A percentile compares a stretch with the other conserved stretches of the same genome.
phyloP scores from a whole-genome alignment of 768 basidiomycete genomes.

The Thelephora aurantiotincta region DNA sequence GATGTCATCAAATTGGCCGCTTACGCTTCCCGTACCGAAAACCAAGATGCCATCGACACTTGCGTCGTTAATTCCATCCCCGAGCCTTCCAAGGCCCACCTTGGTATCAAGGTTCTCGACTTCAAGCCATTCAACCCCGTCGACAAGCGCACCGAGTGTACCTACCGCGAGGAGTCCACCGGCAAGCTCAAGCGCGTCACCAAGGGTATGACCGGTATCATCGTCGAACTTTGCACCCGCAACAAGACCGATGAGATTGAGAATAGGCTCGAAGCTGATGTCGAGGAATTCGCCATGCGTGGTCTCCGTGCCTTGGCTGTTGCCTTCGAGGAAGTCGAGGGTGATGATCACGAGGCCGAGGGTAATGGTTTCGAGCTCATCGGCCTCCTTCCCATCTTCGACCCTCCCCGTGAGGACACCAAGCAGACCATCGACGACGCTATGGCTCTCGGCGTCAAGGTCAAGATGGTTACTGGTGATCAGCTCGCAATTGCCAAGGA shows the following conservation, averaged over 20 bases:
- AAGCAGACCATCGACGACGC: slow-evolving; percentile 99
- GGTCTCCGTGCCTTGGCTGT: slow-evolving; percentile 97
- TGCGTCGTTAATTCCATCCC: slow-evolving; percentile 75
- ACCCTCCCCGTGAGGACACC: slow-evolving; percentile 95
- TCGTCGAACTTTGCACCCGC: slow-evolving; percentile 92
- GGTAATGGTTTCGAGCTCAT: slow-evolving; percentile 97
- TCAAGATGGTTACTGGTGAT: slow-evolving; percentile 99
- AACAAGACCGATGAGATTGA: slow-evolving; percentile 94
- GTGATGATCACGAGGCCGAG: slow-evolving; percentile 69
- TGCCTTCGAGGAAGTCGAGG: slow-evolving; percentile 85
- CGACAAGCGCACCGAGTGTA: slow-evolving; percentile 98
- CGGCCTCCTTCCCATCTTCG: slow-evolving; percentile 94
- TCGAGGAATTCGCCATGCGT: slow-evolving; percentile 90
- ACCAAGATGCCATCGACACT: slow-evolving; percentile 93
- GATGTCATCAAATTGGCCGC: slow-evolving; percentile 90
- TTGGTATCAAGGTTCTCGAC: slow-evolving; percentile 90
- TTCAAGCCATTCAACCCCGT: slow-evolving; percentile 99
- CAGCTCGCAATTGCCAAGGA: slow-evolving; percentile 99
- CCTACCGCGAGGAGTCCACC: slow-evolving; percentile 87
- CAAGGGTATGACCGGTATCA: slow-evolving; percentile 99
- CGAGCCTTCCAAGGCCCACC: slow-evolving; percentile 61
- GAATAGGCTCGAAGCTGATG: slow-evolving; percentile 84
- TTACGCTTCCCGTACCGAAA: slow-evolving; percentile 96
- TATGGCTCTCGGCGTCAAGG: slow-evolving; percentile 86
- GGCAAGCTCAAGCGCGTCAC: slow-evolving; percentile 97